A percentile compares a stretch with the other conserved stretches of the same genome.
phyloP scores from a whole-genome alignment of 495 filamentous ascomycete species.

The Penicillium nucicola region DNA sequence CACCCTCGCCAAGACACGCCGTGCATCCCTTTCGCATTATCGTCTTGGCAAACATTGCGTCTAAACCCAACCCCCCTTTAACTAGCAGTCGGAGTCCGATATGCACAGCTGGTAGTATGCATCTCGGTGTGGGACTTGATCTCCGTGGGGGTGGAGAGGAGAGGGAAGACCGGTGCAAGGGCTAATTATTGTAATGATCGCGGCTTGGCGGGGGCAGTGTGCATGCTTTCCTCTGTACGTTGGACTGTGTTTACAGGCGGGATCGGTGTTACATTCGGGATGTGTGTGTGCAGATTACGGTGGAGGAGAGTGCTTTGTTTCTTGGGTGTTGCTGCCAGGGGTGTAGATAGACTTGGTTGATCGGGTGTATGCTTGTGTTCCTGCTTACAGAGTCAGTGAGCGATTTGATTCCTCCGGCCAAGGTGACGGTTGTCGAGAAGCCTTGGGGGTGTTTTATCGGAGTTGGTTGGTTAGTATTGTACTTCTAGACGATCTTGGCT shows the following conservation, averaged over 20 bases:
- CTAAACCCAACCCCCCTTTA: slow-evolving; percentile 6
- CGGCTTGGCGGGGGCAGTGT: slow-evolving; percentile 21
- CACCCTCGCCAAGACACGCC: slow-evolving; percentile 30
- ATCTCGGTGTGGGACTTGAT: not conserved
- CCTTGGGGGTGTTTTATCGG: not conserved
- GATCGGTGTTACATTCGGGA: not conserved
- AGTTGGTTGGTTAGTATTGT: slow-evolving; percentile 1
- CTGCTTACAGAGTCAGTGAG: not conserved
- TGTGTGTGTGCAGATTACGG: not conserved
- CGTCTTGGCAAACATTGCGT: slow-evolving; percentile 22
- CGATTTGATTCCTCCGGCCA: slow-evolving; percentile 3
- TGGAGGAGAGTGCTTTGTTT: not conserved
- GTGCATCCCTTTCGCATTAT: slow-evolving; percentile 35
- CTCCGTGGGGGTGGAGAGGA: slow-evolving; percentile 17
- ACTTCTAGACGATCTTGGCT: slow-evolving; percentile 3
- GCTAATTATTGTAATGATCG: slow-evolving; percentile 4
- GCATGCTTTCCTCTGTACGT: not conserved
- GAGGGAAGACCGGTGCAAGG: slow-evolving; percentile 13
- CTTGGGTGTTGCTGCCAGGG: slow-evolving; percentile 1
- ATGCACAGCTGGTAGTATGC: not conserved
- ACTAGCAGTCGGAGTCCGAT: not conserved
- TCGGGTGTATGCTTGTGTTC: not conserved
- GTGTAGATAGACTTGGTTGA: not conserved
- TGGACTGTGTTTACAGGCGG: not conserved
- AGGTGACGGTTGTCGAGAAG: not conserved